Evolutionary conservation across 768 basidiomycete genomes (phyloP).

Genomic region (Fomitopsis pulvina): DNA sequence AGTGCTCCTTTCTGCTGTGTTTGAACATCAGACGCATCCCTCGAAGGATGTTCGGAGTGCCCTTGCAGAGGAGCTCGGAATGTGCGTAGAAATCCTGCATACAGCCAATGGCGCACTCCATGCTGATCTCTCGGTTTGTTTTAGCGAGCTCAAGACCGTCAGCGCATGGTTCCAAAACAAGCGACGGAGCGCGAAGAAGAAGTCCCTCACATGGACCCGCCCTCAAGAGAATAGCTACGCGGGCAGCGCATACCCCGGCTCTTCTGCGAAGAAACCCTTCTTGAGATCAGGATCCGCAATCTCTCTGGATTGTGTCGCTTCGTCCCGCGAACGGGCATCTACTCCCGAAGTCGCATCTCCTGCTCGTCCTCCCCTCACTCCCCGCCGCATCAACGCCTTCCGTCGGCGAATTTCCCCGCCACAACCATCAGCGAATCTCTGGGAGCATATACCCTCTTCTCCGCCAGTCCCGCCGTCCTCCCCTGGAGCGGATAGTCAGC

Average conservation of each 20-base stretch:
- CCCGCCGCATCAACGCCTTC: conserved; percentile 12
- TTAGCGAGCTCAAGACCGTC: conserved; percentile 38
- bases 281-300: conserved; percentile 24
- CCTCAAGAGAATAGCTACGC: background rate
- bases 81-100: conserved; percentile 23
- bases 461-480: conserved; percentile 50
- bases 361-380: conserved; percentile 12
- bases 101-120: background rate
- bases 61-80: conserved; percentile 32
- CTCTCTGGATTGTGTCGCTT: conserved; percentile 55
- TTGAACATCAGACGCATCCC: conserved; percentile 32
- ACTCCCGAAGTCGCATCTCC: background rate
- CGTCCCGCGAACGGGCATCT: conserved; percentile 38
- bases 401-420: background rate
- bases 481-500: conserved; percentile 39
- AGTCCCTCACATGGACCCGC: conserved; percentile 10
- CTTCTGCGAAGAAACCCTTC: conserved; percentile 5
- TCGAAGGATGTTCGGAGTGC: conserved; percentile 34
- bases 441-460: conserved; percentile 50
- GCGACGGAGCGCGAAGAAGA: conserved; percentile 48
- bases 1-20: conserved; percentile 28
- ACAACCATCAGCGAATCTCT: conserved; percentile 15
- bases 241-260: background rate
- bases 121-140: background rate
- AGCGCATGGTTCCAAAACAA: conserved; percentile 86